Evolutionary conservation across 768 basidiomycete genomes (phyloP).

Genomic region (Phaeolepiota aurea): DNA sequence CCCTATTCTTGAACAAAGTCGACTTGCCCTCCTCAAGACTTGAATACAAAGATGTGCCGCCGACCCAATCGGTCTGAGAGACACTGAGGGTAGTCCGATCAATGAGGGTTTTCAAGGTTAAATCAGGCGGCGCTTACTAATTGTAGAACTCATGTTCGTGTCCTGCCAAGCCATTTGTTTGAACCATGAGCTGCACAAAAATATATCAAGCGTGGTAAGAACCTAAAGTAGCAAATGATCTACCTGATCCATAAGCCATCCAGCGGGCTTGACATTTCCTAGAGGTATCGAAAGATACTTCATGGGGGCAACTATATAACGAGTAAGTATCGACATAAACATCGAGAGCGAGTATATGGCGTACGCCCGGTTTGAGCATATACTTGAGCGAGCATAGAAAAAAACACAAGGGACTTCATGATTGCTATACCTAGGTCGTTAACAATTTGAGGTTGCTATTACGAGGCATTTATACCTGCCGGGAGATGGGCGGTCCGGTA

Average conservation of each 20-base stretch:
- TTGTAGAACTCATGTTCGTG: constrained; percentile 35
- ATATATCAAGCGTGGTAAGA: background rate
- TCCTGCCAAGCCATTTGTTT: constrained; percentile 34
- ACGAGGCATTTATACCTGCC: background rate
- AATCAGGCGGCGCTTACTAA: constrained; percentile 18
- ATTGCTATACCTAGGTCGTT: too few species aligned
- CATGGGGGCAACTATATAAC: constrained; percentile 28
- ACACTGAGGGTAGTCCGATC: constrained; percentile 15
- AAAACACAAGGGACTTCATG: background rate
- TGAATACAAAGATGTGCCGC: constrained; percentile 30
- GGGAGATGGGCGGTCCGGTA: background rate
- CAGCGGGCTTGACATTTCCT: constrained; percentile 26
- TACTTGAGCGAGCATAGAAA: background rate
- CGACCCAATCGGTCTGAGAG: constrained; percentile 32
- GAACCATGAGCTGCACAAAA: constrained; percentile 26
- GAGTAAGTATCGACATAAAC: constrained; percentile 1
- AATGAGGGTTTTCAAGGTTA: background rate
- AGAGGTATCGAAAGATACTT: constrained; percentile 31
- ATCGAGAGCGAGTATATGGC: constrained; percentile 4
- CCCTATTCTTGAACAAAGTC: background rate
- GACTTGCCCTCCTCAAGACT: constrained; percentile 32
- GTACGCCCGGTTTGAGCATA: constrained; percentile 17
- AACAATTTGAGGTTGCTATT: background rate
- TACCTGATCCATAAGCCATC: constrained; percentile 37
- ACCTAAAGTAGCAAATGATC: background rate